Conservation (phyloP, 805 yeast species). For the Ogataea chonburiensis region DNA sequence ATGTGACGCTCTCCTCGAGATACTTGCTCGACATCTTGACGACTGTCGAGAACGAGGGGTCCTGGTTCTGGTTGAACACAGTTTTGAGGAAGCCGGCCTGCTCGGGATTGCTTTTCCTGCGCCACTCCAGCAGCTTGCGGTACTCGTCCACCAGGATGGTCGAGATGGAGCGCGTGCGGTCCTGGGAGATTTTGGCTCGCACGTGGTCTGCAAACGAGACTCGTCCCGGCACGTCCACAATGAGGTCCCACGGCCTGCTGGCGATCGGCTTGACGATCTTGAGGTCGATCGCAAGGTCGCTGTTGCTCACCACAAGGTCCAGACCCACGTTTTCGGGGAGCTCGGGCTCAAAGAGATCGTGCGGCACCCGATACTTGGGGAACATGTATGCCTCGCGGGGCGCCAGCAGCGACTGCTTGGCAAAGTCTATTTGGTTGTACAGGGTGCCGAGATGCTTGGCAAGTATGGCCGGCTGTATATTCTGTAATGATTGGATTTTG, state of each 20-base stretch:
- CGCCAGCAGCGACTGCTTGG: slow-evolving; percentile 41
- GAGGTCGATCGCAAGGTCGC: slow-evolving; percentile 62
- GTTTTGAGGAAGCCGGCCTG: slow-evolving; percentile 20
- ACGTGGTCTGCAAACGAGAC: slow-evolving; percentile 56
- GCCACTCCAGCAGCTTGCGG: slow-evolving; percentile 34
- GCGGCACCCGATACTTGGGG: slow-evolving; percentile 49
- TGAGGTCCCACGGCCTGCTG: slow-evolving; percentile 62
- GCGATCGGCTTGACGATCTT: slow-evolving; percentile 49
- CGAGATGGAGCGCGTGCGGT: slow-evolving; percentile 39
- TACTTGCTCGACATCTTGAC: slow-evolving; percentile 46
- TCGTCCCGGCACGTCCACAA: slow-evolving; percentile 44
- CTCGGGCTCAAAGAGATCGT: slow-evolving; percentile 43
- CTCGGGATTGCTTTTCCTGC: slow-evolving; percentile 8
- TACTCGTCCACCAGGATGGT: slow-evolving; percentile 42
- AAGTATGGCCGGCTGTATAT: slow-evolving; percentile 25
- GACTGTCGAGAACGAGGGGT: slow-evolving; percentile 35
- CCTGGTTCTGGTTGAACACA: slow-evolving; percentile 24
- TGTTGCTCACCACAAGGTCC: slow-evolving; percentile 59
- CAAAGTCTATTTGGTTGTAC: slow-evolving; percentile 34
- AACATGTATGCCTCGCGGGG: slow-evolving; percentile 57
- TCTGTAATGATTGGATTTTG: slow-evolving; percentile 29
- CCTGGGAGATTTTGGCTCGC: slow-evolving; percentile 51
- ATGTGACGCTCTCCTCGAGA: slow-evolving; percentile 63
- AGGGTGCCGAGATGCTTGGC: slow-evolving; percentile 26
- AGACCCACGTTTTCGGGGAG: slow-evolving; percentile 48